These are phyloP conservation scores for Hericium erinaceus DNA, from an alignment of 768 basidiomycete genomes.

Conservation along the genomic window DNA sequence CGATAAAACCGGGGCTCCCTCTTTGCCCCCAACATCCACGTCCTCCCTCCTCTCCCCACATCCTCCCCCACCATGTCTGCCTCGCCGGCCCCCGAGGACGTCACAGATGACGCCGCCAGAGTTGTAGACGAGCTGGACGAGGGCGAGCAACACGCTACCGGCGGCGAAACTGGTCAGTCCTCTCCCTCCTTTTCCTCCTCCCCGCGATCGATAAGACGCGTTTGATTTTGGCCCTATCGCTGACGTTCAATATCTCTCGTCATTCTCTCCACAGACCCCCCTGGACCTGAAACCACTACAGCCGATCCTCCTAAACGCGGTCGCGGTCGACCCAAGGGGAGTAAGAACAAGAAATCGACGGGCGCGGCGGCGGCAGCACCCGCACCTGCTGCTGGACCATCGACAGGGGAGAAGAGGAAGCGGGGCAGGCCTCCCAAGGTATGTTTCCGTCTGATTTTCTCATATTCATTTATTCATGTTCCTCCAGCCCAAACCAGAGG, in stretches of 20 bases:
- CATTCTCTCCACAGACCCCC: constrained; percentile 24
- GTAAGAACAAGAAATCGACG: constrained; percentile 59
- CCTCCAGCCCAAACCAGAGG: constrained; percentile 23
- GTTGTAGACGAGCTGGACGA: constrained; percentile 51
- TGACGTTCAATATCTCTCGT: constrained; percentile 21
- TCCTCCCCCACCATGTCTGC: constrained; percentile 43
- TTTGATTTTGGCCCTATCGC: constrained; percentile 6
- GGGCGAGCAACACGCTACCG: constrained; percentile 33
- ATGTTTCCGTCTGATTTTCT: constrained; percentile 10
- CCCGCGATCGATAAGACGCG: constrained; percentile 17
- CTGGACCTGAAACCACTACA: constrained; percentile 25
- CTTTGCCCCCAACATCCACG: constrained; percentile 31
- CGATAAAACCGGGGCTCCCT: constrained; percentile 63
- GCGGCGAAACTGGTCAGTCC: constrained; percentile 21
- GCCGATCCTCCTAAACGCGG: constrained; percentile 56
- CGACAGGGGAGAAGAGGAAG: constrained; percentile 32
- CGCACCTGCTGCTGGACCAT: constrained; percentile 16
- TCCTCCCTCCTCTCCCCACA: constrained; percentile 22
- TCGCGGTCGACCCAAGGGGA: constrained; percentile 84
- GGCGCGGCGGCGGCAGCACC: constrained; percentile 22
- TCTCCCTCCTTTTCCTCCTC: background rate
- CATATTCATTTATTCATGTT: background rate
- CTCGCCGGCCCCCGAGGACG: constrained; percentile 48
- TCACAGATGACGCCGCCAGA: constrained; percentile 35
- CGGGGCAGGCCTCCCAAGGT: constrained; percentile 47